Percentiles rank a stretch among this genome's conserved stretches.
Evolutionary conservation across 208 protist genomes (phyloP).

Genomic region (Wallacemonas rigidus): DNA sequence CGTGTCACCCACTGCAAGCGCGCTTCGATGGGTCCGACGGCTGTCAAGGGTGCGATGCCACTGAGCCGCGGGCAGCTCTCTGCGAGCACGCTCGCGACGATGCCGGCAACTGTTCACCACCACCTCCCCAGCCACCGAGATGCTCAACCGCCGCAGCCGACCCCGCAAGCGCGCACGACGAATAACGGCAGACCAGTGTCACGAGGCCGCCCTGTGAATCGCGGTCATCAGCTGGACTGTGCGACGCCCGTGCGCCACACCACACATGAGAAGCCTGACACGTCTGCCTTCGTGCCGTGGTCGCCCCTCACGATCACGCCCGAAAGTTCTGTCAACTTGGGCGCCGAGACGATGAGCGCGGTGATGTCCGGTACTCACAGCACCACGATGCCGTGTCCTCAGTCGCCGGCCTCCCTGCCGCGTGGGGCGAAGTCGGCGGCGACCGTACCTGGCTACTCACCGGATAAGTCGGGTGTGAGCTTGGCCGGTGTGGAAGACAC

Average conservation of each 20-base stretch:
- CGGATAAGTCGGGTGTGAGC: conserved; percentile 5
- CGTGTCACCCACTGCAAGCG: conserved; percentile 47
- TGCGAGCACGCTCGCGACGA: conserved; percentile 4
- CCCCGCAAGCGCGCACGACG: too few relatives aligned
- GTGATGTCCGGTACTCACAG: neutral
- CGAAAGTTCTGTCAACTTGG: conserved; percentile 48
- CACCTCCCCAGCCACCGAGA: neutral
- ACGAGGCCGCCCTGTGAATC: neutral
- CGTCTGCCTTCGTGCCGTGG: conserved; percentile 67
- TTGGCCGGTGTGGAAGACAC: neutral
- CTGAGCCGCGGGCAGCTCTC: conserved; percentile 42
- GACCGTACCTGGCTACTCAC: conserved; percentile 7
- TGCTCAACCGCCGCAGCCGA: too few relatives aligned
- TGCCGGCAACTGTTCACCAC: neutral
- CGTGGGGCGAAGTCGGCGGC: conserved; percentile 5
- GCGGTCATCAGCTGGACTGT: conserved; percentile 16
- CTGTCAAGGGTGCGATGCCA: conserved; percentile 33
- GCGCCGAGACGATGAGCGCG: neutral
- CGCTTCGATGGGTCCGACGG: conserved; percentile 14
- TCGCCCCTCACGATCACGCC: conserved; percentile 60
- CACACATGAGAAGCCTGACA: conserved; percentile 34
- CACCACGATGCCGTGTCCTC: neutral
- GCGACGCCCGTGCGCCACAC: conserved; percentile 14
- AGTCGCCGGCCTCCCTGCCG: neutral
- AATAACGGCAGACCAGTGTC: too few relatives aligned